Evolutionary conservation across 169 alveolate genomes (phyloP).

Genomic region (Plasmodium falciparum): DNA sequence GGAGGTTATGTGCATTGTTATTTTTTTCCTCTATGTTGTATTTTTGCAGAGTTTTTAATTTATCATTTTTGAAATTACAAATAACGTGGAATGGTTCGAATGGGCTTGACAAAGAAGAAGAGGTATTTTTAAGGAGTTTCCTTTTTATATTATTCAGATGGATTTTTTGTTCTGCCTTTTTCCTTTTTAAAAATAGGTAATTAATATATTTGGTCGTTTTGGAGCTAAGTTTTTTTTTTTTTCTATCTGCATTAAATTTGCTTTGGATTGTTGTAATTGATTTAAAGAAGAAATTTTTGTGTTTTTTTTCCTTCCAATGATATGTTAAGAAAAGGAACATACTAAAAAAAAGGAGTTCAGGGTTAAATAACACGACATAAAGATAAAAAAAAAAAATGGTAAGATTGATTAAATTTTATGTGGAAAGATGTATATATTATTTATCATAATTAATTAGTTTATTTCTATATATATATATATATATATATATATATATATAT

Average conservation of each 20-base stretch:
- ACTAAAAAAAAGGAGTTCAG: not conserved
- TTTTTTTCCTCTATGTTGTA: constrained; percentile 1
- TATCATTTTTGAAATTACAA: constrained; percentile 46
- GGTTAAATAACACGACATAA: too few relatives aligned
- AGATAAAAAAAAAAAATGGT: too few relatives aligned
- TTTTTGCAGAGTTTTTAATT: constrained; percentile 5
- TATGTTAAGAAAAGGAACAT: constrained; percentile 18
- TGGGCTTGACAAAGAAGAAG: constrained; percentile 7
- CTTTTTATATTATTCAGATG: constrained; percentile 21
- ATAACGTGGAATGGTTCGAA: constrained; percentile 33
- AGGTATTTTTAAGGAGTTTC: constrained; percentile 27
- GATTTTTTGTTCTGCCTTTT: constrained; percentile 31
- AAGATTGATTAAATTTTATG: too few relatives aligned
- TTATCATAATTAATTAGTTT: too few relatives aligned
- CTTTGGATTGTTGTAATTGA: constrained; percentile 2
- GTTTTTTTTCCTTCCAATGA: constrained; percentile 1
- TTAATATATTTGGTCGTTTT: constrained; percentile 62
- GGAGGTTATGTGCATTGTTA: not conserved
- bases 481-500: too few relatives aligned
- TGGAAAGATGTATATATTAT: too few relatives aligned
- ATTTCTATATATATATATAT: too few relatives aligned
- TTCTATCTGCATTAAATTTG: constrained; percentile 16
- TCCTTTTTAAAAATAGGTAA: constrained; percentile 34
- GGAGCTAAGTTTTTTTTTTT: constrained; percentile 49
- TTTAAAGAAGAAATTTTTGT: not conserved